Conservation (phyloP, 192 early-diverging fungal genomes). For the Glomus cerebriforme region DNA sequence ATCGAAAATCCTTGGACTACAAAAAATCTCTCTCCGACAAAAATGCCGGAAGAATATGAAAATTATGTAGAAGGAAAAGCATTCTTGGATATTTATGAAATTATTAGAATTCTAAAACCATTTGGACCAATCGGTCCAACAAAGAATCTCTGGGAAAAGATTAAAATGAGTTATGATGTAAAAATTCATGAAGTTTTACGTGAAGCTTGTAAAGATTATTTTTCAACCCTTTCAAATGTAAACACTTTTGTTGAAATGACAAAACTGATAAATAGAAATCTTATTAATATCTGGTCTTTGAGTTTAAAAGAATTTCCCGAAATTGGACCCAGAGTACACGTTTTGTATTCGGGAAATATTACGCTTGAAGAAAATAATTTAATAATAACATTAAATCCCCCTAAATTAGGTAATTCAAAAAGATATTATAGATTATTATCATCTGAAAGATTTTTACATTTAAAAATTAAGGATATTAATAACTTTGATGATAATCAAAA, state of each 20-base stretch:
- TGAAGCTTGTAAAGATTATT: background rate
- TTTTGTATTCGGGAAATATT: background rate
- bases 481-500: background rate
- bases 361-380: background rate
- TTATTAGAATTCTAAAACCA: conserved; percentile 1
- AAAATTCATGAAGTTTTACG: background rate
- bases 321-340: background rate
- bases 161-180: background rate
- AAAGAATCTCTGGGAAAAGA: background rate
- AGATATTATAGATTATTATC: conserved; percentile 39
- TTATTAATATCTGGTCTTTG: background rate
- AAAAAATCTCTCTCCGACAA: background rate
- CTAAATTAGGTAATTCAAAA: conserved; percentile 29
- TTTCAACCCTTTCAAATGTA: background rate
- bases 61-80: background rate
- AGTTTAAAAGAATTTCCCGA: background rate
- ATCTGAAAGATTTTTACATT: conserved; percentile 34
- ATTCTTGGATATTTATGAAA: background rate
- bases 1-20: background rate
- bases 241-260: background rate
- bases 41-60: conserved; percentile 4
- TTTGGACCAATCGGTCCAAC: background rate
- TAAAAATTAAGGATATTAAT: conserved; percentile 17
- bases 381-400: conserved; percentile 16
- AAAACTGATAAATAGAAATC: background rate